Conservation (phyloP, 140 eudicot species). For the Flaveria floridana region DNA sequence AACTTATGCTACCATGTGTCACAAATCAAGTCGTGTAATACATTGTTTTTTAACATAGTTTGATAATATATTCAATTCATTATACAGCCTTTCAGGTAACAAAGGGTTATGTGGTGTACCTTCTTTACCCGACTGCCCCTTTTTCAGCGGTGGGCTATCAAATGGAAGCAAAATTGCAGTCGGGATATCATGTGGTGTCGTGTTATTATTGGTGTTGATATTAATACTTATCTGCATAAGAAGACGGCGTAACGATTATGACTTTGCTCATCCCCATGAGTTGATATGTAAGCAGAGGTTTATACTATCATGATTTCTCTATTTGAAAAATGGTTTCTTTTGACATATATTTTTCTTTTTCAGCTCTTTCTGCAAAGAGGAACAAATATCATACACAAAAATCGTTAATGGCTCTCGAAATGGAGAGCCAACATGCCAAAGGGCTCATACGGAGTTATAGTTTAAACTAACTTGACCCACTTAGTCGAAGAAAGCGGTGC, state of each 20-base stretch:
- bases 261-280: constrained; percentile 84
- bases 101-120: constrained; percentile 95
- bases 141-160: constrained; percentile 74
- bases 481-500: constrained; percentile 34
- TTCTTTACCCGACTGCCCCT: constrained; percentile 74
- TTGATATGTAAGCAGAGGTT: constrained; percentile 61
- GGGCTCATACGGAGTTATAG: constrained; percentile 76
- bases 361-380: constrained; percentile 92
- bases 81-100: constrained; percentile 77
- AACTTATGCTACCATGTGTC: no score
- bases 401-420: constrained; percentile 89
- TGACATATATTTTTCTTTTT: constrained; percentile 12
- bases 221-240: constrained; percentile 50
- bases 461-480: constrained; percentile 41
- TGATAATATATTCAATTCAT: background rate
- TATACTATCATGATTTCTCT: background rate
- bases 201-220: constrained; percentile 42
- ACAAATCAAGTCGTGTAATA: no score
- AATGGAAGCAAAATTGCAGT: constrained; percentile 70
- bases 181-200: constrained; percentile 59
- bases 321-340: background rate
- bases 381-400: constrained; percentile 89
- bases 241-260: constrained; percentile 75
- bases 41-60: no score
- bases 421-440: constrained; percentile 99